Conservation (phyloP, 2,329 filamentous ascomycete genomes). For the Colletotrichum agaves region DNA sequence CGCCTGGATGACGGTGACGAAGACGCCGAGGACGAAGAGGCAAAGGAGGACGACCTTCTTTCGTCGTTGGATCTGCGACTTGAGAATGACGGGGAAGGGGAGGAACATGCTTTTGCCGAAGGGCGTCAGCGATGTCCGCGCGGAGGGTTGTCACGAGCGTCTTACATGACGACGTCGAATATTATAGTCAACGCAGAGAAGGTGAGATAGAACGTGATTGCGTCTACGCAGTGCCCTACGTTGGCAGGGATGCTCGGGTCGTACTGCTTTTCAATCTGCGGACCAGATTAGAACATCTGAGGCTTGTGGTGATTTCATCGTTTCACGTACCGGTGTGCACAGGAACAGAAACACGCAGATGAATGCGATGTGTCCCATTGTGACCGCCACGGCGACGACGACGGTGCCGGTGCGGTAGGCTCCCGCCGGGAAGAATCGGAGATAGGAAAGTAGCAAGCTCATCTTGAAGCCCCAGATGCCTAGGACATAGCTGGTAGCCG, state of each 20-base stretch:
- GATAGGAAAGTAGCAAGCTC: slow-evolving; percentile 54
- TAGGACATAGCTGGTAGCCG: slow-evolving; percentile 49
- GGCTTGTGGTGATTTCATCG: fast-evolving
- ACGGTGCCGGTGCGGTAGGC: slow-evolving; percentile 48
- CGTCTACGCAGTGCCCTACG: slow-evolving; percentile 50
- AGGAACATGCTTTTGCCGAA: slow-evolving; percentile 48
- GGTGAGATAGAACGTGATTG: slow-evolving; percentile 55
- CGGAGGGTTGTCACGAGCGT: not conserved
- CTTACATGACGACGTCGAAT: slow-evolving; percentile 54
- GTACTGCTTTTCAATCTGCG: slow-evolving; percentile 51
- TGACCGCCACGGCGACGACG: slow-evolving; percentile 46
- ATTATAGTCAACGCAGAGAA: slow-evolving; percentile 54
- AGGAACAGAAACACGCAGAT: slow-evolving; percentile 49
- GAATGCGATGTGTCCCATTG: slow-evolving; percentile 53
- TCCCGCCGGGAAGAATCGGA: slow-evolving; percentile 55
- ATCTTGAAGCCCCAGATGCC: slow-evolving; percentile 59
- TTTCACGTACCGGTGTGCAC: slow-evolving; percentile 46
- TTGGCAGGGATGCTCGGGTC: slow-evolving; percentile 46
- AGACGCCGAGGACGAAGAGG: slow-evolving; percentile 60
- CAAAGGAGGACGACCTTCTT: slow-evolving; percentile 55
- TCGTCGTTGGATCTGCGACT: slow-evolving; percentile 49
- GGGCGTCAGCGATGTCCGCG: not conserved
- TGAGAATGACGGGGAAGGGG: slow-evolving; percentile 53
- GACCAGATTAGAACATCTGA: fast-evolving
- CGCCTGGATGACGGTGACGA: slow-evolving; percentile 62